Evolutionary conservation across 306 rosid species (phyloP).

Genomic region (Quercus suber): DNA sequence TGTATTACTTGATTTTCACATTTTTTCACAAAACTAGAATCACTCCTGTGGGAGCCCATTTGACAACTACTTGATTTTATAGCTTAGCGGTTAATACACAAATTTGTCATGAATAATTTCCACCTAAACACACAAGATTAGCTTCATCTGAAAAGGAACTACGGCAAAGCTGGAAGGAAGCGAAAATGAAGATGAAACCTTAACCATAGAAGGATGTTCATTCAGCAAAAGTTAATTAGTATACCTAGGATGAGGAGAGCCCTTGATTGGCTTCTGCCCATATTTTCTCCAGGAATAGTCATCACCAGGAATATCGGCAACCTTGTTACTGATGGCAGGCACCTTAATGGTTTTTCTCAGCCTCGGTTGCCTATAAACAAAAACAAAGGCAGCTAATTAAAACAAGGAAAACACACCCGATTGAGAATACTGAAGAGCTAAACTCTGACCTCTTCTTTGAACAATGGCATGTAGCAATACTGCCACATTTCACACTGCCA

Average conservation of each 20-base stretch:
- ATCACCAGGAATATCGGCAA: neutral
- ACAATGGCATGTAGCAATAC: too few relatives aligned
- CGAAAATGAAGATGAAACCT: neutral
- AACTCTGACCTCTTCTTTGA: too few relatives aligned
- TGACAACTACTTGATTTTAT: too few relatives aligned
- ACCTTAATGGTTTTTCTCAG: neutral
- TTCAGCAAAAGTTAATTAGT: neutral
- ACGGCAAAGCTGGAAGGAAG: neutral
- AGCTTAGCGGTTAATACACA: too few relatives aligned
- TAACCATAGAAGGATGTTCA: neutral
- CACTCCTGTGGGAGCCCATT: too few relatives aligned
- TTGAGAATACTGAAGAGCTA: too few relatives aligned
- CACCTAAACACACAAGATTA: neutral
- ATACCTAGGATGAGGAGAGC: constrained; percentile 9
- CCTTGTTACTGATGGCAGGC: neutral
- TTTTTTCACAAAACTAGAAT: too few relatives aligned
- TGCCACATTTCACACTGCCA: too few relatives aligned
- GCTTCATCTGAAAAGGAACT: neutral
- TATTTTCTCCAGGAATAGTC: constrained; percentile 4
- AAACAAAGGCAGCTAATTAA: neutral
- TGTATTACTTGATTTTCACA: too few relatives aligned
- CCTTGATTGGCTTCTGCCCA: constrained; percentile 12
- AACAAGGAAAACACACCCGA: neutral
- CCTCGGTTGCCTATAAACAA: neutral
- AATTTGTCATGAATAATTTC: too few relatives aligned